Evolutionary conservation across 352 stramenopile species (phyloP), one percentile per base, ranked within the genome.

Genomic region (Phytophthora multivora): DNA sequence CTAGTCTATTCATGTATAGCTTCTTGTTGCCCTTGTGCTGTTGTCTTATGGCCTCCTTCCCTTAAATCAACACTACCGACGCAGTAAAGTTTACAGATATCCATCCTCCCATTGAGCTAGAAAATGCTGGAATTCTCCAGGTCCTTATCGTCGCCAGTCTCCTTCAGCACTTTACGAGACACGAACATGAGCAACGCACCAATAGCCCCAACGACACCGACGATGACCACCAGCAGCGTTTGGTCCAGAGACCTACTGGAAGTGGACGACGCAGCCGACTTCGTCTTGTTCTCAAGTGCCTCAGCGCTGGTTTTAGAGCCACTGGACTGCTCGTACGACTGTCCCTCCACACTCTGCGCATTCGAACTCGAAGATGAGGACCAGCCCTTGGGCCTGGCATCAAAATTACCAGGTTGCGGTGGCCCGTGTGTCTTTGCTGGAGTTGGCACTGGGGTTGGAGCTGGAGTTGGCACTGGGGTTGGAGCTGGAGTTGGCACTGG

Each of bases 161-260:
- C 66, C 55, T 90, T 80, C 23, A 72, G 66, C 38, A 89, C 75
- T 28, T 81, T 77, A 30, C 71, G 79, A 19, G 83, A 89, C 33
- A 83, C 73, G 28, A 86, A 55, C 35, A 84, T 54, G 11, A 88
- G 65, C 40, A 90, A 51, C 0, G 70, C 42, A 12, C 60, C 84
- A 41, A 93, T 88, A 12, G 72, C 28, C 7, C 57, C 79, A n/a
- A 91, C 72, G 33, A 75, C 71, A 46, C 74, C 80, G 23, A 93
- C 52, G 40, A 88, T 88, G 23, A 73, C 59, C 23, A 87, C 53
- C n/a, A 90, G 69, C 25, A 92, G 63, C 23, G 71, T 80, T 50
- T 83, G 43, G 48, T 86, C 73, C 5, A 82, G 59, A 9, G 67
- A 75, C 28, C 21, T 75, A 55, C 36, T 67, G 7, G 60, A 49